Base-by-base conservation (phyloP, 768 basidiomycete species). In the Mycena chlorophos region DNA sequence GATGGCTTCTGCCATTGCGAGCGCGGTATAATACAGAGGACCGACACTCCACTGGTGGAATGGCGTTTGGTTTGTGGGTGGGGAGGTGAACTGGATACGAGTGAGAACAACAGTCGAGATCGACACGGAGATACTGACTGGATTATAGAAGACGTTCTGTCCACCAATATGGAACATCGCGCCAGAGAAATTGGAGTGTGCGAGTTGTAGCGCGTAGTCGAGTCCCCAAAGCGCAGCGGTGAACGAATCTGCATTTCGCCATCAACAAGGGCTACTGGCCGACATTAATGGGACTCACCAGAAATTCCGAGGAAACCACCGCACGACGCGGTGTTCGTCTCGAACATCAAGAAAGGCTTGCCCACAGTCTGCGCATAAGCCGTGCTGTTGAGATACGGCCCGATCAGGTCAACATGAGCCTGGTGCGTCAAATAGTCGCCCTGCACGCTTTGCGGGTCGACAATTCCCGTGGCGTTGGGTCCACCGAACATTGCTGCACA, bases 11-110 rank as follows among this genome's bases (percentile, higher is more conserved):
- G 79, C 73, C 31, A 79, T 66, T 31, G 70, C 69, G 37, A 82
- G 67, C 25, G 74, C 74, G 4, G 78, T 66, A 65, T 81, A 82
- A 67, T 77, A 81, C 38, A 79, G 64, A 0, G 83, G 77, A 1
- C 81, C 81, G 38, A 83, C 73, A 2, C 80, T 80, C 83, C 83
- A 84, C 60, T 80, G 66, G 42, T 72, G 73, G 63, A 71, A 73
- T 2, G 66, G 52, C 4, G 77, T 73, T 49, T 77, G 67, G 57
- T 76, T 78, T n/a, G 70, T 74, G 5, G 79, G 79, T 2, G 80
- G 80, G 0, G 81, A 79, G 34, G 59, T 74, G 71, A 23, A n/a
- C 14, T 26, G 34, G 23, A 37, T 19, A 29, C 27, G 5, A 4
- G 19, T 13, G 17, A 20, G 38, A n/a, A n/a, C n/a, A 53, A 17